Conservation (phyloP, 2,329 filamentous ascomycete species). For the Fusarium virguliforme region DNA sequence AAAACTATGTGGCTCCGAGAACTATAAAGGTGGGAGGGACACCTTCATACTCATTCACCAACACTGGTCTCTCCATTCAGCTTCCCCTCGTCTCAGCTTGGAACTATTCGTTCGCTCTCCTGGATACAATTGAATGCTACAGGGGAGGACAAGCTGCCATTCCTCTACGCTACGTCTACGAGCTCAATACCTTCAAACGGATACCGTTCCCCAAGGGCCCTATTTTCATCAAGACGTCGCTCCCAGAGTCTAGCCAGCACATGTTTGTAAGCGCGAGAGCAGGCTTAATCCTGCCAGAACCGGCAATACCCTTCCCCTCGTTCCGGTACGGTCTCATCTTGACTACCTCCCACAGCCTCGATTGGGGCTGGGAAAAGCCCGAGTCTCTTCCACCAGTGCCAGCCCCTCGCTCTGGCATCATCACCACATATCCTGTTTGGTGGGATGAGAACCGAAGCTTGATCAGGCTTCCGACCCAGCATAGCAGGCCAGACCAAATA, state of each 20-base stretch:
- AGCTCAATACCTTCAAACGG: not conserved
- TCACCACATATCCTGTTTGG: not conserved
- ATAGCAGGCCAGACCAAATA: not conserved
- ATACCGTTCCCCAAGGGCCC: not conserved
- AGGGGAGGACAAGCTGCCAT: not conserved
- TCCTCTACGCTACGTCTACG: not conserved
- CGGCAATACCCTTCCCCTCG: not conserved
- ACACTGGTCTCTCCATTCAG: not conserved
- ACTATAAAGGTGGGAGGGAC: not conserved
- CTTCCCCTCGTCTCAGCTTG: not conserved
- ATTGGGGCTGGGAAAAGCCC: not conserved
- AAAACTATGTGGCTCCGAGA: not conserved
- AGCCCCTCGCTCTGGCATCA: not conserved
- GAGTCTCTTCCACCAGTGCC: no score
- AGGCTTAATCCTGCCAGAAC: not conserved
- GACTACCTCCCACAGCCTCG: not conserved
- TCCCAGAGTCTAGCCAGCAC: not conserved
- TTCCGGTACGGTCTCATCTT: not conserved
- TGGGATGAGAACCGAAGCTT: not conserved
- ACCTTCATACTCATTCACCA: not conserved
- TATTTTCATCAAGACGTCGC: not conserved
- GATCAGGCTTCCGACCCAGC: not conserved
- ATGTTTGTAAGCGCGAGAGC: not conserved
- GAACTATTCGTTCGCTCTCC: not conserved
- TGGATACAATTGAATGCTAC: not conserved